phyloP scores from a whole-genome alignment of 2,329 filamentous ascomycete species.

The Trichothecium sympodiale region DNA sequence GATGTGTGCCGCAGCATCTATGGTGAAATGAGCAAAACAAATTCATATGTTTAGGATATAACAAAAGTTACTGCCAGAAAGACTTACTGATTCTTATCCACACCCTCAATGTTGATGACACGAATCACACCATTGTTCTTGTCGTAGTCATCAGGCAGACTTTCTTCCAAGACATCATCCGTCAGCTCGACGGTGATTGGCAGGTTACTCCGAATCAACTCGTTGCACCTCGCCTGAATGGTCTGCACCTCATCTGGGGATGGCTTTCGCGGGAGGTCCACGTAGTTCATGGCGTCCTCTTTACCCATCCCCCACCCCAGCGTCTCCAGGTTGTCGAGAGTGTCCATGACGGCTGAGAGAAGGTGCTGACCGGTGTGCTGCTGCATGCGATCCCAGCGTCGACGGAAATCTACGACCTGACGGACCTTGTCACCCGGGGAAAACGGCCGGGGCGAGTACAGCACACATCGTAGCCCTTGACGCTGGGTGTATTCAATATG shows the following conservation, averaged over 20 bases:
- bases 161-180: constrained; percentile 11
- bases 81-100: constrained; percentile 18
- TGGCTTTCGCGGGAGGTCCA: constrained; percentile 17
- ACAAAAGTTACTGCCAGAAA: no score
- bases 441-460: constrained; percentile 11
- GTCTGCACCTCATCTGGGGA: constrained; percentile 11
- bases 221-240: constrained; percentile 14
- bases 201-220: constrained; percentile 13
- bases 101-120: constrained; percentile 15
- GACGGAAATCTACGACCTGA: constrained; percentile 15
- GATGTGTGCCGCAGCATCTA: constrained; percentile 20
- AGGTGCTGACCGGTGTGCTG: constrained; percentile 21
- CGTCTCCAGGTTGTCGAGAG: constrained; percentile 11
- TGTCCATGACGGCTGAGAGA: constrained; percentile 18
- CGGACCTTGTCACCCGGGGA: constrained; percentile 10
- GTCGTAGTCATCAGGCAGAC: constrained; percentile 17
- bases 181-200: constrained; percentile 15
- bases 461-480: constrained; percentile 15
- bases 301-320: constrained; percentile 19
- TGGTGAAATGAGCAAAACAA: neutral
- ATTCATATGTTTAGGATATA: neutral
- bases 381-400: constrained; percentile 22
- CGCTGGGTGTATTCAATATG: constrained; percentile 14
- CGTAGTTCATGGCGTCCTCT: constrained; percentile 17
- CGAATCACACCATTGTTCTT: constrained; percentile 17